Evolutionary conservation across 2,329 filamentous ascomycete genomes (phyloP).

Genomic region (Xylaria sp.): DNA sequence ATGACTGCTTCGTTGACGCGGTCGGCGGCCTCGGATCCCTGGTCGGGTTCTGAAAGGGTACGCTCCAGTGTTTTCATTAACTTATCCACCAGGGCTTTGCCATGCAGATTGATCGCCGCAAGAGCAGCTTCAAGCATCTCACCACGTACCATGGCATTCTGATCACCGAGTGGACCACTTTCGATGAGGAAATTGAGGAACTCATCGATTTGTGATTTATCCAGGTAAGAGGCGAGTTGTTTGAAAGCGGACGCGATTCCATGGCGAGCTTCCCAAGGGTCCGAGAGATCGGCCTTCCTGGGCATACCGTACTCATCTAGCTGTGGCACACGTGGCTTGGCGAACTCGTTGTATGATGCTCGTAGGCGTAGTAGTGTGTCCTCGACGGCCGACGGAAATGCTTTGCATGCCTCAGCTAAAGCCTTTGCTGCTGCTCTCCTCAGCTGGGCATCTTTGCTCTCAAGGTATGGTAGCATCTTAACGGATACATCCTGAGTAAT

Average conservation of each 20-base stretch:
- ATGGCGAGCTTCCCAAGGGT: slow-evolving; percentile 90
- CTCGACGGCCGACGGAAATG: slow-evolving; percentile 64
- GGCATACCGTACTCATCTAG: slow-evolving; percentile 96
- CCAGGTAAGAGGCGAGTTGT: slow-evolving; percentile 75
- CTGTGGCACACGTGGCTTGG: slow-evolving; percentile 81
- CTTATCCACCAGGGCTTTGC: slow-evolving; percentile 80
- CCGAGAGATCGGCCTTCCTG: slow-evolving; percentile 82
- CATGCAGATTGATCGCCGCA: slow-evolving; percentile 78
- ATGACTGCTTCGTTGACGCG: slow-evolving; percentile 96
- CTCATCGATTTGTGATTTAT: slow-evolving; percentile 70
- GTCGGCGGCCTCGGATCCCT: slow-evolving; percentile 80
- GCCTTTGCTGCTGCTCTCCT: slow-evolving; percentile 82
- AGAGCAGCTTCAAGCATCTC: slow-evolving; percentile 94
- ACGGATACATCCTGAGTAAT: slow-evolving; percentile 68
- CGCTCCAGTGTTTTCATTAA: slow-evolving; percentile 92
- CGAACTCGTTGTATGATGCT: slow-evolving; percentile 74
- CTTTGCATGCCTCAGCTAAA: slow-evolving; percentile 73
- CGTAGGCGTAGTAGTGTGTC: slow-evolving; percentile 70
- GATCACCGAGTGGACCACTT: slow-evolving; percentile 84
- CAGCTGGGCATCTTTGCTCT: slow-evolving; percentile 79
- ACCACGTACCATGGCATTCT: slow-evolving; percentile 74
- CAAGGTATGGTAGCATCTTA: slow-evolving; percentile 77
- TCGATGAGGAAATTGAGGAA: slow-evolving; percentile 88
- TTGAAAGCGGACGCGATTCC: slow-evolving; percentile 88
- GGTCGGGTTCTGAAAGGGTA: slow-evolving; percentile 84